Base-by-base conservation (phyloP, 2,329 filamentous ascomycete species). In the Aureobasidium sp. region DNA sequence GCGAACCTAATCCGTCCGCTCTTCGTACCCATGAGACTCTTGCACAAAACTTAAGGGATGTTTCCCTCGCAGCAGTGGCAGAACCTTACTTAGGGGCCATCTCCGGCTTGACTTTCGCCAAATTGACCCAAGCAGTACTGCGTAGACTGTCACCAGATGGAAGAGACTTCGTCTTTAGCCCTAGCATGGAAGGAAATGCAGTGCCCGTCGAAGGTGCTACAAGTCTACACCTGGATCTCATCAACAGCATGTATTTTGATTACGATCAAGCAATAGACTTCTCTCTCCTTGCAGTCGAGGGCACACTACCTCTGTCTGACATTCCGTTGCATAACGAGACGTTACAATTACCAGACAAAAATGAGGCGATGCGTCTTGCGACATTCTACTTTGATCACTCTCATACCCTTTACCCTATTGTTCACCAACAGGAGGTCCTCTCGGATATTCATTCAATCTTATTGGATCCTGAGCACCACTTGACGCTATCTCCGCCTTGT, bases 321-420 rank as follows among this genome's bases (percentile, higher is more conserved):
- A n/a, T 10, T 22, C 21, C 41, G 17, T 16, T 17, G 7, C 40
- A 41, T 6, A 56, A 56, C 42, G 64, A 61, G 6, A 60, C 61
- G 1, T 61, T 60, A 0, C 61, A 65, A 22, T 53, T 67, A 1
- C 56, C 65, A 29, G 59, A 60, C 68, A 3, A 57, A 59, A 16
- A 62, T 12, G 54, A 56, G 17, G 41, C 50, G 12, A 22, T 56
- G 63, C 19, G 60, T 71, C 21, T 64, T 70, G 3, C 66, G 70
- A 41, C 6, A 11, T 74, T 74, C 42, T 75, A 75, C 60, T 75
- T 74, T 59, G 68, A 71, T 0, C 73, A 75, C 55, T 74, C 70
- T 1, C 71, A 75, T 45, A 75, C 73, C 0, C 58, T 75, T 1
- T 75, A 75, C 44, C 73, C 73, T 0, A 69, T 75, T n/a, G 47